Evolutionary conservation across 163 green algal genomes (phyloP).

Genomic region (Volvox carteri): DNA sequence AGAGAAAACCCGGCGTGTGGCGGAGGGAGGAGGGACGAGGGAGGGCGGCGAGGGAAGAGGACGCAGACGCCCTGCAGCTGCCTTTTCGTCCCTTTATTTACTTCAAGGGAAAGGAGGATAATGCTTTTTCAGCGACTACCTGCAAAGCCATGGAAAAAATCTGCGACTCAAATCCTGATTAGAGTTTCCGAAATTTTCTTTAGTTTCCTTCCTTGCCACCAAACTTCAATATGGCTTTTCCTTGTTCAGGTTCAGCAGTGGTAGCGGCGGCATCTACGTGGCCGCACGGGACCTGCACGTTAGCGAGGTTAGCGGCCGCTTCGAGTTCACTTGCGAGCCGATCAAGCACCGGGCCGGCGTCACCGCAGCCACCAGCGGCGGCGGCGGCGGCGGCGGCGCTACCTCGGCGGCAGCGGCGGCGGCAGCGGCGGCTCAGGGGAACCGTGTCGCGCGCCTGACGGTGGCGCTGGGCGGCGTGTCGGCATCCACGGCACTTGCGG

Average conservation of each 20-base stretch:
- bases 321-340: conserved; percentile 58
- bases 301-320: conserved; percentile 68
- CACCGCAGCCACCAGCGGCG: not conserved
- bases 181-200: no score
- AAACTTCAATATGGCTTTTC: not conserved
- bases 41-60: no score
- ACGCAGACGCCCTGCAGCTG: no score
- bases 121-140: no score
- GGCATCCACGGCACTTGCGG: conserved; percentile 24
- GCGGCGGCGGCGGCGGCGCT: no score
- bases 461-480: conserved; percentile 57
- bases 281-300: conserved; percentile 81
- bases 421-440: conserved; percentile 11
- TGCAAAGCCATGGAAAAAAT: no score
- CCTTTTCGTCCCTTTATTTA: no score
- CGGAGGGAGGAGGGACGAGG: no score
- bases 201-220: no score
- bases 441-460: conserved; percentile 42
- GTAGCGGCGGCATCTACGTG: conserved; percentile 81
- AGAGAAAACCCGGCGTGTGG: no score
- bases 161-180: no score
- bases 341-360: conserved; percentile 6
- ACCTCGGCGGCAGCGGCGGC: conserved; percentile 9
- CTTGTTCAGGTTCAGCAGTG: conserved; percentile 76
- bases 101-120: no score